Conservation (phyloP, 352 stramenopile genomes). For the Globisporangium solare region DNA sequence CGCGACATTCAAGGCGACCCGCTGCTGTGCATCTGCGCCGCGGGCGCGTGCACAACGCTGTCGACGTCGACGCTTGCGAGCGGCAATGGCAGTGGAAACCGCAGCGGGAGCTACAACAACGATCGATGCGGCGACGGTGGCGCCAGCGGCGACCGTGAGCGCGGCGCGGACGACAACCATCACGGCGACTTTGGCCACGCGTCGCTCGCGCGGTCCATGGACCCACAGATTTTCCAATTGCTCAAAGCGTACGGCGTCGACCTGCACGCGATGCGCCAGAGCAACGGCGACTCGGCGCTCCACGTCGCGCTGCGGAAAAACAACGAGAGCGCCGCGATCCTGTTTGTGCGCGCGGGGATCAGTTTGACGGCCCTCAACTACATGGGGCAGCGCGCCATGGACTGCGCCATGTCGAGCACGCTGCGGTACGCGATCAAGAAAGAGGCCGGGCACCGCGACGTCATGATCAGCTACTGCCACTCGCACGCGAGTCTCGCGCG, state of each 20-base stretch:
- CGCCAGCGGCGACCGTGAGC: conserved; percentile 19
- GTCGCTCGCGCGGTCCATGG: conserved; percentile 30
- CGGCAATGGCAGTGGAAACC: background rate
- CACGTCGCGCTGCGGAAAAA: conserved; percentile 68
- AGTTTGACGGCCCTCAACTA: conserved; percentile 60
- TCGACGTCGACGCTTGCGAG: conserved; percentile 3
- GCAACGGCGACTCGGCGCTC: conserved; percentile 68
- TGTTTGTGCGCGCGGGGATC: conserved; percentile 67
- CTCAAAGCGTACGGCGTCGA: conserved; percentile 45
- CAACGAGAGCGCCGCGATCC: conserved; percentile 59
- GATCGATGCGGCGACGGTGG: conserved; percentile 21
- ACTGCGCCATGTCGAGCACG: conserved; percentile 58
- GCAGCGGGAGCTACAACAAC: conserved; percentile 7
- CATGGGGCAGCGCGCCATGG: conserved; percentile 62
- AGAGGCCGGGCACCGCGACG: conserved; percentile 71
- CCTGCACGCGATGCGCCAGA: conserved; percentile 43
- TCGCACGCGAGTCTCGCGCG: conserved; percentile 61
- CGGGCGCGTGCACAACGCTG: conserved; percentile 28
- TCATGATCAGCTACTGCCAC: conserved; percentile 88
- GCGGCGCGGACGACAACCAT: conserved; percentile 17
- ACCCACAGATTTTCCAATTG: conserved; percentile 50
- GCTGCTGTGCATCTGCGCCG: conserved; percentile 61
- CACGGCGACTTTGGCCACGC: conserved; percentile 18
- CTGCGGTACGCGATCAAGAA: conserved; percentile 85
- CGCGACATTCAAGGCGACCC: conserved; percentile 59